Conservation (phyloP, 2,329 filamentous ascomycete genomes). For the Zalaria obscura region DNA sequence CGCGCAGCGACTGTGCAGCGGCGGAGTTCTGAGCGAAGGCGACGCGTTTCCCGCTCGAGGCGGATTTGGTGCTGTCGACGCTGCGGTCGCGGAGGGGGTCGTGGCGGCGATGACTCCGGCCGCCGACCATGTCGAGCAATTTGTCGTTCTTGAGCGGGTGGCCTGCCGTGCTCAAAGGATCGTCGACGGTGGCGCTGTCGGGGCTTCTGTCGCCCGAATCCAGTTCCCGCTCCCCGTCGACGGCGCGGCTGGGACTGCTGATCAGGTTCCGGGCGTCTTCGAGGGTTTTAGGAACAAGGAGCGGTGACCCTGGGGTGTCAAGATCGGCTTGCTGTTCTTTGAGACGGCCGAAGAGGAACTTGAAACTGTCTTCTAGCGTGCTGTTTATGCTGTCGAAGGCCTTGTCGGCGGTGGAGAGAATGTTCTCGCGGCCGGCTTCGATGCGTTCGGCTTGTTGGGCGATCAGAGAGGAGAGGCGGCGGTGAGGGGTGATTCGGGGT, state of each 20-base stretch:
- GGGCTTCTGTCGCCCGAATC: constrained; percentile 10
- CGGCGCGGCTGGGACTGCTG: constrained; percentile 3
- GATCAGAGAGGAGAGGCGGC: constrained; percentile 72
- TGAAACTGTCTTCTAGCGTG: constrained; percentile 83
- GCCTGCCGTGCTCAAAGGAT: background rate
- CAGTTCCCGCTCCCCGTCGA: background rate
- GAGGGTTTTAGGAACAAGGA: constrained; percentile 67
- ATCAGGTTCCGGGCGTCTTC: constrained; percentile 88
- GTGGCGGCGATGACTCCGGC: constrained; percentile 32
- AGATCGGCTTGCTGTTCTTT: constrained; percentile 46
- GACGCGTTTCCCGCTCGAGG: constrained; percentile 45
- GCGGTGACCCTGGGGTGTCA: constrained; percentile 25
- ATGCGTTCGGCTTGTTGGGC: constrained; percentile 72
- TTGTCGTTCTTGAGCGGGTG: constrained; percentile 10
- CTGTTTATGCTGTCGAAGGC: constrained; percentile 82
- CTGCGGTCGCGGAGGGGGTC: constrained; percentile 52
- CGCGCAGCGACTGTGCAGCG: background rate
- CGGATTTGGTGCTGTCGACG: constrained; percentile 57
- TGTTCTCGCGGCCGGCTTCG: constrained; percentile 55
- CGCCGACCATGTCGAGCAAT: constrained; percentile 57
- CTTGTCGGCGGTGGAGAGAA: constrained; percentile 76
- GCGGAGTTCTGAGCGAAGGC: constrained; percentile 25
- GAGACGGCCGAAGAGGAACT: constrained; percentile 78
- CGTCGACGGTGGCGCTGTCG: constrained; percentile 1
- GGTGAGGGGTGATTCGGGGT: constrained; percentile 45